Evolutionary conservation across 345 rosid genomes (phyloP), one percentile per base, ranked within the genome.

Genomic region (Angophora floribunda): DNA sequence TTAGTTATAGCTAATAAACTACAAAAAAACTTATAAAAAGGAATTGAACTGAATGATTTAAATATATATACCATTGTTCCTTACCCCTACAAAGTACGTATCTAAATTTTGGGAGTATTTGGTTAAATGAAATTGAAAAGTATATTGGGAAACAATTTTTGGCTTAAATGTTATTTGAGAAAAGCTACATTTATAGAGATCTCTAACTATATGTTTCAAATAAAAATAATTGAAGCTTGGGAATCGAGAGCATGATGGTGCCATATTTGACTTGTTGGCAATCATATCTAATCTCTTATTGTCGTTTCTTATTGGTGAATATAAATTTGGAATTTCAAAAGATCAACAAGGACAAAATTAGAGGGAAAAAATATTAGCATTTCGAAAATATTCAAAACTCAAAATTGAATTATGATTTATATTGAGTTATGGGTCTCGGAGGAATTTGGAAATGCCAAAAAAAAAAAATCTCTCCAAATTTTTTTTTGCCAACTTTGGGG

Each of bases 181-280:
- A 67, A 32, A 67, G 2, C 1, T 15, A 67, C 6, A 32, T 67
- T 67, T 32, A 11, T 16, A 7, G 12, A 16, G 45, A 16, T 16
- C 13, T 16, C 32, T 16, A 19, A 19, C 79, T 67, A 16, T 15
- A 32, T 67, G 4, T 67, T 16, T 32, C 24, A 17, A 32, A 67
- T 16, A 16, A 67, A n/a, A n/a, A 30, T 15, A 67, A 67, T 16
- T 32, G 45, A 67, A 67, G 41, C 79, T 32, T 1, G 7, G 41
- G 6, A 32, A 16, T 9, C 1, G 2, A n/a, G 0, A 52, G 55
- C 6, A 2, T 52, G 21, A 52, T 52, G 21, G 55, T 52, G 55
- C 7, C 7, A 13, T 0, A 59, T 59, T 26, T 59, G 7, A 24
- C 9, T n/a, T 0, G 2, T 2, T 0, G 1, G 7, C 1, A 0